Evolutionary conservation across 148 eudicot species (phyloP).

Genomic region (Chenopodium berlandieri): DNA sequence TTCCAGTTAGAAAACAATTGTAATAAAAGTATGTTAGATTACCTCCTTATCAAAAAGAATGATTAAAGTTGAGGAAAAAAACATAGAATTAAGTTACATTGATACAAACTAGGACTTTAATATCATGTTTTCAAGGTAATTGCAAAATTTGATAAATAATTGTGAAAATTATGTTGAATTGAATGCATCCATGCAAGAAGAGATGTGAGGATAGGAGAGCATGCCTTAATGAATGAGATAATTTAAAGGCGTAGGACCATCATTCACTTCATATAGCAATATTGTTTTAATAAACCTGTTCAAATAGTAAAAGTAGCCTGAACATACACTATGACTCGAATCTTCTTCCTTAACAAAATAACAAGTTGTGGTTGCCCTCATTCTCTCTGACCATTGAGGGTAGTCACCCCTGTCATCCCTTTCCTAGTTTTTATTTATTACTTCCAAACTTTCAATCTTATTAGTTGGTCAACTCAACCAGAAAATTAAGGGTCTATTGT

Average conservation of each 20-base stretch:
- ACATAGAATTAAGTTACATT: too few species aligned
- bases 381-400: neutral
- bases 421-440: too few species aligned
- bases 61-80: too few species aligned
- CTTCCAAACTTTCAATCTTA: too few species aligned
- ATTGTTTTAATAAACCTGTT: neutral
- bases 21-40: too few species aligned
- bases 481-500: too few species aligned
- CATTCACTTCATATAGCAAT: neutral
- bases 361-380: too few species aligned
- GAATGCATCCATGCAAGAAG: neutral
- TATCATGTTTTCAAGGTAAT: neutral
- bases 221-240: neutral
- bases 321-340: neutral
- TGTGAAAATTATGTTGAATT: neutral
- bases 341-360: neutral
- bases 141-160: neutral
- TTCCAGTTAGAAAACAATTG: too few species aligned
- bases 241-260: slow-evolving; percentile 2
- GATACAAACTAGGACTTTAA: neutral
- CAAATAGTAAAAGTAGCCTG: neutral
- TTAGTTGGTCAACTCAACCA: too few species aligned
- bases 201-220: neutral
- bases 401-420: neutral
- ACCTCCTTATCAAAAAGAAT: too few species aligned